Percentiles rank a stretch among this genome's conserved stretches.
Conservation (phyloP, 139 green algal species). For the Parachlorella kessleri region DNA sequence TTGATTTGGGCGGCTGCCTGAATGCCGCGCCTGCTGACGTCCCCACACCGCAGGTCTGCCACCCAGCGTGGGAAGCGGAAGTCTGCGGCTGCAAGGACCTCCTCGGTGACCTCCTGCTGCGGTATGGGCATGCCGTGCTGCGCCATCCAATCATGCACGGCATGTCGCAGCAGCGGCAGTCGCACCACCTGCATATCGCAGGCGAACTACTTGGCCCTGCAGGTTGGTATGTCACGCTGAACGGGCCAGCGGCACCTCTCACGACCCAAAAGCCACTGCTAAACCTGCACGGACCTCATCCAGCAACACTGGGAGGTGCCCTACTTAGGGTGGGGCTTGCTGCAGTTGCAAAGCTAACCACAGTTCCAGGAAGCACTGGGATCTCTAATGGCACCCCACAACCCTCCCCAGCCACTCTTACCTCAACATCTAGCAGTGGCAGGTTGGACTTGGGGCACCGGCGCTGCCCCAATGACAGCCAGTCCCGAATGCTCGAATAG, state of each 20-base stretch:
- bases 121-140: conserved; percentile 1
- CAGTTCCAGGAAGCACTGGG: no score
- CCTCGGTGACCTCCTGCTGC: background rate
- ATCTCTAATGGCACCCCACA: no score
- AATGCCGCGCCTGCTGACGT: conserved; percentile 5
- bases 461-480: conserved; percentile 20
- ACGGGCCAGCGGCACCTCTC: no score
- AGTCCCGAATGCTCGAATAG: conserved; percentile 7
- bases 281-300: no score
- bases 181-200: conserved; percentile 8
- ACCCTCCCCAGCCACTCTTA: no score
- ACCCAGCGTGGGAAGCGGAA: background rate
- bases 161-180: background rate
- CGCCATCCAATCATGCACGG: background rate
- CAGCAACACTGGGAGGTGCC: no score
- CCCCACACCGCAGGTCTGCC: background rate
- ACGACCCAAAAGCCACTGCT: no score
- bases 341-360: no score
- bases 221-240: no score
- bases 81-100: background rate
- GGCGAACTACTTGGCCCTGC: no score
- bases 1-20: conserved; percentile 14
- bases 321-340: no score
- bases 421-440: conserved; percentile 33
- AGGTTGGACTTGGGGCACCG: conserved; percentile 39